Evolutionary conservation across 2,329 filamentous ascomycete species (phyloP).

Genomic region (Pezicula radicicola): DNA sequence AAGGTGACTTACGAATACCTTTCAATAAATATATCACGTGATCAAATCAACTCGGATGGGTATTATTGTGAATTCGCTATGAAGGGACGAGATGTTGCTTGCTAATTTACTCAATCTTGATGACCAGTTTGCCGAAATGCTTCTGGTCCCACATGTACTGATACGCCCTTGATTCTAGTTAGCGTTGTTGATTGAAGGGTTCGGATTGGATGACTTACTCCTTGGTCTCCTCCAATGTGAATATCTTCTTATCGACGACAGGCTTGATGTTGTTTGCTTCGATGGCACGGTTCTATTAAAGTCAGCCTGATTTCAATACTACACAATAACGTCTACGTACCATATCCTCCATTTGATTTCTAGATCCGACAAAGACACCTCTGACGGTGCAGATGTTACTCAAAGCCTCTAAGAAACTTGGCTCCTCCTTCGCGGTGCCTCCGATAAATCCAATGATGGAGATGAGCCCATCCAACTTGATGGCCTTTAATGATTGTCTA

Average conservation of each 20-base stretch:
- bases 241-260: slow-evolving; percentile 42
- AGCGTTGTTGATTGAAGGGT: not conserved
- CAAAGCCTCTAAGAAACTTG: slow-evolving; percentile 28
- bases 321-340: slow-evolving; percentile 5
- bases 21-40: too few species aligned
- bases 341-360: slow-evolving; percentile 49
- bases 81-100: too few species aligned
- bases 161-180: slow-evolving; percentile 34
- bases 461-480: slow-evolving; percentile 39
- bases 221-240: slow-evolving; percentile 41
- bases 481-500: slow-evolving; percentile 33
- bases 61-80: too few species aligned
- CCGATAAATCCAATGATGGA: slow-evolving; percentile 35
- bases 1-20: too few species aligned
- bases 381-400: slow-evolving; percentile 37
- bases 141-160: slow-evolving; percentile 49
- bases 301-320: not conserved
- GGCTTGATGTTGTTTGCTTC: slow-evolving; percentile 44
- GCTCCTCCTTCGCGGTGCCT: slow-evolving; percentile 19
- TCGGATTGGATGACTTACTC: slow-evolving; percentile 26
- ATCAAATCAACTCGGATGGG: too few species aligned
- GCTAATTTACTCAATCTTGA: slow-evolving; percentile 28
- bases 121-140: slow-evolving; percentile 46
- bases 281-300: slow-evolving; percentile 37
- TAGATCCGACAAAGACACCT: slow-evolving; percentile 43